Evolutionary conservation across 1,139 yeast species (phyloP).

Genomic region (Kodamaea anthophila): DNA sequence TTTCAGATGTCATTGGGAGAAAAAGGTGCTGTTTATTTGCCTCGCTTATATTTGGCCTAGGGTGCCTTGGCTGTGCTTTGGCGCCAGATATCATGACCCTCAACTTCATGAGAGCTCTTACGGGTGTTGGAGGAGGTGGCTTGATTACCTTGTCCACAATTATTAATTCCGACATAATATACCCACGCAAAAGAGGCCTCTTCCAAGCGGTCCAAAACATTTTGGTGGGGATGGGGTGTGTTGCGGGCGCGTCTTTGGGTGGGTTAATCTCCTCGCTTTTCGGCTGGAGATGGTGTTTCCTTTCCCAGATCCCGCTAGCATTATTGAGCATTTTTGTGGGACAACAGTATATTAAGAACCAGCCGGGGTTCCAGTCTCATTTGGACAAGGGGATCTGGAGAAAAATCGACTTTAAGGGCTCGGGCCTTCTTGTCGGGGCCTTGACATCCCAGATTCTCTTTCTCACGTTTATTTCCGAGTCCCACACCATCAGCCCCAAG

Average conservation of each 20-base stretch:
- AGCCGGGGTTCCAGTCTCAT: slow-evolving; percentile 11
- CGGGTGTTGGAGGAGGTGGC: slow-evolving; percentile 33
- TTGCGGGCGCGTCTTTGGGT: slow-evolving; percentile 23
- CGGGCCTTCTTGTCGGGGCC: slow-evolving; percentile 16
- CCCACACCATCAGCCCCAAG: slow-evolving; percentile 16
- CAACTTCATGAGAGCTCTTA: slow-evolving; percentile 16
- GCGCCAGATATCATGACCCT: slow-evolving; percentile 9
- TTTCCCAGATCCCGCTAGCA: slow-evolving; percentile 15
- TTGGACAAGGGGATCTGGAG: slow-evolving; percentile 5
- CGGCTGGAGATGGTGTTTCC: slow-evolving; percentile 23
- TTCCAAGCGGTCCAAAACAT: slow-evolving; percentile 24
- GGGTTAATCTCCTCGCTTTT: slow-evolving; percentile 15
- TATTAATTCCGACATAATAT: slow-evolving; percentile 24
- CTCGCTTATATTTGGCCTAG: slow-evolving; percentile 14
- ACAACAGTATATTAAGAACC: slow-evolving; percentile 13
- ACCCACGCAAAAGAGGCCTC: slow-evolving; percentile 21
- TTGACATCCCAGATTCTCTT: slow-evolving; percentile 24
- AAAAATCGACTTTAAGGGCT: slow-evolving; percentile 18
- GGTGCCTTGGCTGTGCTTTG: slow-evolving; percentile 10
- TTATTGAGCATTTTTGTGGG: slow-evolving; percentile 17
- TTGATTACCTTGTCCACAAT: slow-evolving; percentile 23
- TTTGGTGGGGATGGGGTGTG: slow-evolving; percentile 20
- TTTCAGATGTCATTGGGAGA: slow-evolving; percentile 51
- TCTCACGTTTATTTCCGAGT: slow-evolving; percentile 21
- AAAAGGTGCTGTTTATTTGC: slow-evolving; percentile 24